These are phyloP conservation scores for Neonectria faginata DNA, from an alignment of 2,329 filamentous ascomycete species.

Conservation along the genomic window DNA sequence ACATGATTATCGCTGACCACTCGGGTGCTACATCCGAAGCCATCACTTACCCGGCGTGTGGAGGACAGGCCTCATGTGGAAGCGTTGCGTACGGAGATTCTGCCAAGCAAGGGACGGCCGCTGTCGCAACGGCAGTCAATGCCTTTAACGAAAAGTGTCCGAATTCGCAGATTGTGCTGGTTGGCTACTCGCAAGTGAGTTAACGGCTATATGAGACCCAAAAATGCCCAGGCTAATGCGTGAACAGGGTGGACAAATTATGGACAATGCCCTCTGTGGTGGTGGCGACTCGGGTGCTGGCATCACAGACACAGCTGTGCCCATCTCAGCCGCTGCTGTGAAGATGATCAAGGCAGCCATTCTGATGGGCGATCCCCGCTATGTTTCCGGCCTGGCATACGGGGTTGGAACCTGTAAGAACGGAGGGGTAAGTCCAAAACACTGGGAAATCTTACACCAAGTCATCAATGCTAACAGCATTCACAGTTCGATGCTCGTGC, in stretches of 20 bases:
- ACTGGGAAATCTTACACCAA: too few species aligned
- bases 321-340: slow-evolving; percentile 60
- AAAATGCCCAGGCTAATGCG: not conserved
- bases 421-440: slow-evolving; percentile 61
- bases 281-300: slow-evolving; percentile 63
- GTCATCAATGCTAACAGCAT: not conserved
- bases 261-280: slow-evolving; percentile 73
- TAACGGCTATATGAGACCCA: not conserved
- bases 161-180: slow-evolving; percentile 66
- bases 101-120: slow-evolving; percentile 66
- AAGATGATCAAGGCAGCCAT: slow-evolving; percentile 71
- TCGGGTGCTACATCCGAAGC: slow-evolving; percentile 27
- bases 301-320: slow-evolving; percentile 56
- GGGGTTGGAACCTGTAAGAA: slow-evolving; percentile 70
- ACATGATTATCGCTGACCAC: slow-evolving; percentile 53
- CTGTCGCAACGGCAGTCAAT: slow-evolving; percentile 70
- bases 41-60: slow-evolving; percentile 63
- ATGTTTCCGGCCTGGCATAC: slow-evolving; percentile 65
- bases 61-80: slow-evolving; percentile 69
- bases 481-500: slow-evolving; percentile 70
- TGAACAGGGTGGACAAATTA: slow-evolving; percentile 69
- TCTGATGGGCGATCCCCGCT: slow-evolving; percentile 73
- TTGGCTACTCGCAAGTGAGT: slow-evolving; percentile 71
- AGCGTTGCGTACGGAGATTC: slow-evolving; percentile 71
- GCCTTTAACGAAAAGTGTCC: slow-evolving; percentile 68